A percentile compares a stretch with the other conserved stretches of the same genome.
Conservation (phyloP, 495 filamentous ascomycete genomes). For the Hyphodiscus hymeniophilus region DNA sequence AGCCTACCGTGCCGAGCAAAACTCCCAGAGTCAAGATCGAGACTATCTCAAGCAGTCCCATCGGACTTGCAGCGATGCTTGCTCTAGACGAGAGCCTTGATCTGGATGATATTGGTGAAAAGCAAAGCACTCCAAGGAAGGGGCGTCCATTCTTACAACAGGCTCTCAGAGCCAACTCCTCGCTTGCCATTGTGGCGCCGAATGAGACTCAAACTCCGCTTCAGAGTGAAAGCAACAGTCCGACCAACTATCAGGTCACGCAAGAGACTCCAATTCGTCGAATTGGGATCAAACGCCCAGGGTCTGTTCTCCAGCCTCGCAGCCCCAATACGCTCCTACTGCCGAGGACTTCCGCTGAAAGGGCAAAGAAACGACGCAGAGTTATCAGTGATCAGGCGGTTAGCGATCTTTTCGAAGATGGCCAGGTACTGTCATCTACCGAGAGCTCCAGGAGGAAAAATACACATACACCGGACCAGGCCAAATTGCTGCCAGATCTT, state of each 20-base stretch:
- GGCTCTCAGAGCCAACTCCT: background rate
- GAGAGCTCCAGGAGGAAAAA: background rate
- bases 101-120: conserved; percentile 59
- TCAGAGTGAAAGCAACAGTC: background rate
- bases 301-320: conserved; percentile 20
- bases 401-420: conserved; percentile 13
- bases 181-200: background rate
- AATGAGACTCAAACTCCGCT: background rate
- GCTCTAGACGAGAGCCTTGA: conserved; percentile 54
- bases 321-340: conserved; percentile 8
- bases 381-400: conserved; percentile 13
- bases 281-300: background rate
- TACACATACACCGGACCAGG: background rate
- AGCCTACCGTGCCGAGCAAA: background rate
- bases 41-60: conserved; percentile 30
- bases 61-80: conserved; percentile 16
- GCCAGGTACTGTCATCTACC: background rate
- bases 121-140: conserved; percentile 58
- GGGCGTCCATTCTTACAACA: conserved; percentile 10
- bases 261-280: background rate
- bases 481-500: conserved; percentile 3
- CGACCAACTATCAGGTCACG: background rate
- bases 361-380: conserved; percentile 12
- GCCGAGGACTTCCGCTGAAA: conserved; percentile 6
- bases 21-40: conserved; percentile 17